Conservation (phyloP, 208 protist species). For the Wallacemonas rigidus region DNA sequence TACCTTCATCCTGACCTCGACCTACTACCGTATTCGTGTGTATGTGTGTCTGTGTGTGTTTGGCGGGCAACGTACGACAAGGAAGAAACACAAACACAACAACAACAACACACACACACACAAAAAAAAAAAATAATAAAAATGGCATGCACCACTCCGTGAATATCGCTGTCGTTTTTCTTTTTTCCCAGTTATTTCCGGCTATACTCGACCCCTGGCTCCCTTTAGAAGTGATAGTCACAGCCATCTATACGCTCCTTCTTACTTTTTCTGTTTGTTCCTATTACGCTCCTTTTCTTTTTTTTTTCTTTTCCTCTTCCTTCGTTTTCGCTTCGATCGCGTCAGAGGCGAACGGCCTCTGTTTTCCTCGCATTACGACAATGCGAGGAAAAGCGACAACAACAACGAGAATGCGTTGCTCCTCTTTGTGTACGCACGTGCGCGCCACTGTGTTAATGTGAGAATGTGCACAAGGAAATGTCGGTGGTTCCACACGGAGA, state of each 20-base stretch:
- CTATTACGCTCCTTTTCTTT: not conserved
- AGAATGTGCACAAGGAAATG: slow-evolving; percentile 19
- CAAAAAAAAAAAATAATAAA: too few species aligned
- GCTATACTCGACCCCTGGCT: too few species aligned
- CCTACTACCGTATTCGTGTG: not conserved
- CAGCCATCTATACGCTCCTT: not conserved
- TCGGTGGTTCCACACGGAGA: not conserved
- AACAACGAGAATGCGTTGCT: not conserved
- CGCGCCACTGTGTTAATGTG: slow-evolving; percentile 7
- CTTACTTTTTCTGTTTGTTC: not conserved
- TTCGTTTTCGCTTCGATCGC: not conserved
- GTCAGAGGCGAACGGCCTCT: not conserved
- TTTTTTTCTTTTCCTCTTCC: slow-evolving; percentile 25
- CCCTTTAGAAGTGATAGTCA: too few species aligned
- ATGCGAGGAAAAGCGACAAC: not conserved
- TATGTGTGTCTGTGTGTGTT: not conserved
- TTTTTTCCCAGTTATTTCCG: too few species aligned
- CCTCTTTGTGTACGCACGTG: slow-evolving; percentile 7
- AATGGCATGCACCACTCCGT: too few species aligned
- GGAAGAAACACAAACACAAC: too few species aligned
- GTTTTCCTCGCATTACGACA: not conserved
- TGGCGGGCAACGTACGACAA: not conserved
- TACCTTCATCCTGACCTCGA: not conserved
- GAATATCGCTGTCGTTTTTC: too few species aligned
- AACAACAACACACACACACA: too few species aligned